Percentiles rank a stretch among this genome's conserved stretches.
phyloP scores from a whole-genome alignment of 139 green algal species.

The Chlamydomonas asymmetrica region DNA sequence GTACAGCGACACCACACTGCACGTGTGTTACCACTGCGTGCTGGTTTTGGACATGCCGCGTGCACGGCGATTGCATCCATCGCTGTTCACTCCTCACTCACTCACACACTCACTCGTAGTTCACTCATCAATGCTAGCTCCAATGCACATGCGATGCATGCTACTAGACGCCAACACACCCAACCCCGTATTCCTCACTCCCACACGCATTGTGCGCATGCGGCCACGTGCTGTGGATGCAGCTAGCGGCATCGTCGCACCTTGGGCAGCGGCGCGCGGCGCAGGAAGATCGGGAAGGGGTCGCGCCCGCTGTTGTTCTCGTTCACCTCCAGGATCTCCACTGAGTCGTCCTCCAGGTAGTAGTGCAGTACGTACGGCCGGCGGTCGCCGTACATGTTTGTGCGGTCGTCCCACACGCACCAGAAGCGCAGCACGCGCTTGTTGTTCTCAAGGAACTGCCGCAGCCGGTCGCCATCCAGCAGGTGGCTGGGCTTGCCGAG shows the following conservation, averaged over 20 bases:
- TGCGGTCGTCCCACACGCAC: slow-evolving; percentile 86
- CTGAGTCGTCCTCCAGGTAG: slow-evolving; percentile 90
- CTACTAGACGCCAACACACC: no score
- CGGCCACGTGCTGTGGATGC: background rate
- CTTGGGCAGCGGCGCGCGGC: slow-evolving; percentile 76
- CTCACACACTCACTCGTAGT: no score
- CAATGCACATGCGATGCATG: no score
- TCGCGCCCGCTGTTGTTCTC: slow-evolving; percentile 83
- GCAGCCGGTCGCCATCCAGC: slow-evolving; percentile 64
- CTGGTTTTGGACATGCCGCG: no score
- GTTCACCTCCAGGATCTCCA: slow-evolving; percentile 89
- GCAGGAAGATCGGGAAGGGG: slow-evolving; percentile 86
- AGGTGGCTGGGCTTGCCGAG: slow-evolving; percentile 75
- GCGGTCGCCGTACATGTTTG: slow-evolving; percentile 79
- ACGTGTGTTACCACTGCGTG: no score
- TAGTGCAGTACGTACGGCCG: slow-evolving; percentile 88
- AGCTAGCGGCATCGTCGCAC: slow-evolving; percentile 23
- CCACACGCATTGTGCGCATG: no score
- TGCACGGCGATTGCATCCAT: no score
- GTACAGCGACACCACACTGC: no score
- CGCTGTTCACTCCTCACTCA: no score
- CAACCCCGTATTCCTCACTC: no score
- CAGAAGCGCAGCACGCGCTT: slow-evolving; percentile 62
- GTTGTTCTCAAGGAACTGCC: slow-evolving; percentile 78
- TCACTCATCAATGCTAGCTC: no score